phyloP scores from a whole-genome alignment of 208 protist genomes.

The Trypanosoma lewisi region DNA sequence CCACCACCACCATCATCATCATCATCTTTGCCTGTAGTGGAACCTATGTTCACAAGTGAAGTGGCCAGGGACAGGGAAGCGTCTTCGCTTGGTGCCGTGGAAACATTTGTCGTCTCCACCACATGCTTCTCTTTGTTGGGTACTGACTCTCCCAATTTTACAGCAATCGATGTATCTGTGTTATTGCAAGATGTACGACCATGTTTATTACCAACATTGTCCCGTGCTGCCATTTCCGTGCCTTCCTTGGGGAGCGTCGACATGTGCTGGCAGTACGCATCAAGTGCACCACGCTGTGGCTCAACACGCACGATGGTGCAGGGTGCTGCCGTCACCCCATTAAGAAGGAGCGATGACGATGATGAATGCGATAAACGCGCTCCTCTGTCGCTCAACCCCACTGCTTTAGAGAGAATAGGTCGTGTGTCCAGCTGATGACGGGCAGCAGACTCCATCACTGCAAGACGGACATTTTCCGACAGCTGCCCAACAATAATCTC shows the following conservation, averaged over 20 bases:
- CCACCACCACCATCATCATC: slow-evolving; percentile 6
- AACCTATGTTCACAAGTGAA: slow-evolving; percentile 11
- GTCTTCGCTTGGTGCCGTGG: background rate
- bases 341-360: background rate
- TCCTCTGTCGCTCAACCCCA: slow-evolving; percentile 22
- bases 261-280: slow-evolving; percentile 43
- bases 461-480: slow-evolving; percentile 50
- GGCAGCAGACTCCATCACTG: slow-evolving; percentile 54
- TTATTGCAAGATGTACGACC: background rate
- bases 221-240: background rate
- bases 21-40: too few species aligned
- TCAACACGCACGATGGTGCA: slow-evolving; percentile 78
- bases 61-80: slow-evolving; percentile 2
- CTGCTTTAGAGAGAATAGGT: slow-evolving; percentile 23
- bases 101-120: background rate
- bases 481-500: slow-evolving; percentile 63
- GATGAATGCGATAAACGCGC: background rate
- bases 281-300: slow-evolving; percentile 69
- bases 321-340: slow-evolving; percentile 41
- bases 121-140: background rate
- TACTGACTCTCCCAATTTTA: background rate
- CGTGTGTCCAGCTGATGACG: slow-evolving; percentile 59
- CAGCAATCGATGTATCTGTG: background rate
- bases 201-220: background rate
- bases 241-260: background rate